Evolutionary conservation across 2,329 filamentous ascomycete genomes (phyloP).

Genomic region (Pseudopyricularia javanii): DNA sequence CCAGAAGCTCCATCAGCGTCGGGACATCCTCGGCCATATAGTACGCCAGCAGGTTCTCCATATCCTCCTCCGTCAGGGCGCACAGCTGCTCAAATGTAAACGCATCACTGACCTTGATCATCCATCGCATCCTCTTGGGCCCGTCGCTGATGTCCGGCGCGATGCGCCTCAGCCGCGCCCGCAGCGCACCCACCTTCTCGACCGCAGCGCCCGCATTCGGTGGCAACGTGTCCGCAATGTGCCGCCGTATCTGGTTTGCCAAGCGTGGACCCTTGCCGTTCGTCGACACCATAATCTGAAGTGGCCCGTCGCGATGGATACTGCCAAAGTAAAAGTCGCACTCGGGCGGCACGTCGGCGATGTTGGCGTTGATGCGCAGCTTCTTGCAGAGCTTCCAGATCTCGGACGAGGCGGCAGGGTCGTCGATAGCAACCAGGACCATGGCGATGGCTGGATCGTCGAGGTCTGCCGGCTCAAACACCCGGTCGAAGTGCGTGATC

Average conservation of each 20-base stretch:
- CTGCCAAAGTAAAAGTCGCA: slow-evolving; percentile 99
- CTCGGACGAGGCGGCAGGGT: slow-evolving; percentile 75
- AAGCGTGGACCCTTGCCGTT: slow-evolving; percentile 92
- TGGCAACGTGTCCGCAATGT: slow-evolving; percentile 68
- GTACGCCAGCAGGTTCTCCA: slow-evolving; percentile 69
- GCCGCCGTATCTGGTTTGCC: slow-evolving; percentile 71
- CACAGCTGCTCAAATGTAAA: slow-evolving; percentile 81
- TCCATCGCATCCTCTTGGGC: slow-evolving; percentile 88
- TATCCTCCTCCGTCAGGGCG: slow-evolving; percentile 68
- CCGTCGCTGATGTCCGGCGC: slow-evolving; percentile 64
- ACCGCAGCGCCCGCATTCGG: slow-evolving; percentile 75
- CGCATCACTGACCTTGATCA: slow-evolving; percentile 79
- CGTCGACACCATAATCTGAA: slow-evolving; percentile 98
- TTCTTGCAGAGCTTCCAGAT: slow-evolving; percentile 94
- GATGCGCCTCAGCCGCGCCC: slow-evolving; percentile 65
- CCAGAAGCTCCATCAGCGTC: slow-evolving; percentile 38
- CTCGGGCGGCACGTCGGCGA: slow-evolving; percentile 90
- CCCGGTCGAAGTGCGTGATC: slow-evolving; percentile 68
- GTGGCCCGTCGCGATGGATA: slow-evolving; percentile 83
- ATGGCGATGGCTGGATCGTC: slow-evolving; percentile 56
- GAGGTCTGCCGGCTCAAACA: slow-evolving; percentile 79
- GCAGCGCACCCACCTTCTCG: slow-evolving; percentile 66
- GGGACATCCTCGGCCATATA: slow-evolving; percentile 50
- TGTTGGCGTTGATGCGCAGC: slow-evolving; percentile 75
- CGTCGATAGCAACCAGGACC: slow-evolving; percentile 88